Conservation (phyloP, 2,329 filamentous ascomycete genomes). For the Neodidymelliopsis sp. region DNA sequence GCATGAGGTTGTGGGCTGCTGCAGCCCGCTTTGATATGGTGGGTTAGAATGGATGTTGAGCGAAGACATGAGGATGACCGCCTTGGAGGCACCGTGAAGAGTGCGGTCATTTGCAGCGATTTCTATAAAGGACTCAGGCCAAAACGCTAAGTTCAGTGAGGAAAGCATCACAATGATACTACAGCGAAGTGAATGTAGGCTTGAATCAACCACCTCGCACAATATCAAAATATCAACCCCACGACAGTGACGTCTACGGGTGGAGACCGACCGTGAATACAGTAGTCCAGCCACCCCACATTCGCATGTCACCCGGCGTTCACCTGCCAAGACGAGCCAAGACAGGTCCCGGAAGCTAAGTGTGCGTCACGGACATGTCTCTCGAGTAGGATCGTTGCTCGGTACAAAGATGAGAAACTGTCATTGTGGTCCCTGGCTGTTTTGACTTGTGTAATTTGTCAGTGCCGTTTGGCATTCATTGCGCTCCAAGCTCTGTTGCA, state of each 20-base stretch:
- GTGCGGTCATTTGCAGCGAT: not conserved
- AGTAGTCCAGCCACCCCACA: constrained; percentile 5
- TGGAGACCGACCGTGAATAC: constrained; percentile 1
- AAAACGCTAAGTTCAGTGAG: too few relatives aligned
- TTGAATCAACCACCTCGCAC: too few relatives aligned
- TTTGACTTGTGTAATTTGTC: too few relatives aligned
- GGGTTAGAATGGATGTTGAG: constrained; percentile 16
- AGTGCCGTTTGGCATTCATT: too few relatives aligned
- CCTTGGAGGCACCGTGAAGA: not conserved
- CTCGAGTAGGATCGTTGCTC: not conserved
- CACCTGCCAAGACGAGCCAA: constrained; percentile 26
- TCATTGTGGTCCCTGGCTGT: not conserved
- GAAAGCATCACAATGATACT: too few relatives aligned
- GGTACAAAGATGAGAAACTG: not conserved
- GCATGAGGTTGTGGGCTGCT: constrained; percentile 2
- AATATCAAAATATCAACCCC: not conserved
- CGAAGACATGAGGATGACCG: not conserved
- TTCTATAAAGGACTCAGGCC: too few relatives aligned
- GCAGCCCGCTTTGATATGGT: constrained; percentile 11
- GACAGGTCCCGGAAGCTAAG: constrained; percentile 16
- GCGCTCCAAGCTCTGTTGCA: too few relatives aligned
- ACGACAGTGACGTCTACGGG: not conserved
- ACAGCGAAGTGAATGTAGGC: too few relatives aligned
- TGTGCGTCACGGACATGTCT: not conserved
- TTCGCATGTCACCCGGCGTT: constrained; percentile 2